These are phyloP conservation scores for Desmodesmus armatus DNA, from an alignment of 139 green algal genomes.

Conservation along the genomic window DNA sequence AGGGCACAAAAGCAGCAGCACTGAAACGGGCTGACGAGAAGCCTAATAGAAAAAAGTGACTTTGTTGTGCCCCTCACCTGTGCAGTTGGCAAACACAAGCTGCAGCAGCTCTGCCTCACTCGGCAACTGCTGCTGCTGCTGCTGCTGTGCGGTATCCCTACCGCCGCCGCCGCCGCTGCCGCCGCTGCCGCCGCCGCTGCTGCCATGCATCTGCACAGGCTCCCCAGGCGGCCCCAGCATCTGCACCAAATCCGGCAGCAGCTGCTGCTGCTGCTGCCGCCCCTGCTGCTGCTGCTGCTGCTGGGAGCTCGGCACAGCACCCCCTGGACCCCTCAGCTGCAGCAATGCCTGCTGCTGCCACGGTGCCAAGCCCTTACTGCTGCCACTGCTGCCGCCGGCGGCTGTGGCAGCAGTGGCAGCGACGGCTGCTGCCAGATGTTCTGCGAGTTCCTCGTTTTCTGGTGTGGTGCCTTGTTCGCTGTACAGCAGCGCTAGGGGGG, in stretches of 20 bases:
- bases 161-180: not conserved
- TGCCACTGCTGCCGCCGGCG: conserved; percentile 23
- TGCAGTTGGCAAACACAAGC: conserved; percentile 29
- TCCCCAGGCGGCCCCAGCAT: not conserved
- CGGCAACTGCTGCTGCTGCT: conserved; percentile 28
- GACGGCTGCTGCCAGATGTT: conserved; percentile 23
- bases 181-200: not conserved
- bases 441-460: conserved; percentile 63
- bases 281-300: not conserved
- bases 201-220: conserved; percentile 1
- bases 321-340: not conserved
- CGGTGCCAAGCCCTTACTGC: not conserved
- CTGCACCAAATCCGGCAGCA: conserved; percentile 14
- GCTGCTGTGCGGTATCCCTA: not conserved
- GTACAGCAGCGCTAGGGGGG: conserved; percentile 40
- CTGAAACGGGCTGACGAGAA: no score
- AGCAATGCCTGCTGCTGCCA: conserved; percentile 42
- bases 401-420: conserved; percentile 37
- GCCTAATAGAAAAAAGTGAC: no score
- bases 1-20: no score
- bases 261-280: not conserved
- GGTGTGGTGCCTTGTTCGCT: conserved; percentile 41
- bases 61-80: conserved; percentile 9
- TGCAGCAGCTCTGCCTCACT: not conserved
- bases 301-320: not conserved